Conservation (phyloP, 192 early-diverging fungal species). For the Coemansia sp. region DNA sequence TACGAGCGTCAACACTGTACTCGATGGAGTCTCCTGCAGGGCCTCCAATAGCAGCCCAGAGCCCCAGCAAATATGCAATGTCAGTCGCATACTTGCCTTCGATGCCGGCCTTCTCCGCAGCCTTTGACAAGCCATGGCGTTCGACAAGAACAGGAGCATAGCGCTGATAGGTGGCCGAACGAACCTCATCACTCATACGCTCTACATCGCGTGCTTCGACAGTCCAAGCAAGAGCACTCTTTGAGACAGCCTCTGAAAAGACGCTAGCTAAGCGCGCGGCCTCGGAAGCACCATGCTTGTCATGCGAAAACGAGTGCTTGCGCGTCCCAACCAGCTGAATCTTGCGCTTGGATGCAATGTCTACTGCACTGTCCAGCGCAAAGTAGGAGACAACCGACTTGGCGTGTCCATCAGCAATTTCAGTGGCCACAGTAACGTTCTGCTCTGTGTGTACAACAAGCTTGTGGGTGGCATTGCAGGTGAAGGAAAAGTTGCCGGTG, state of each 20-base stretch:
- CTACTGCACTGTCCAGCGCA: conserved; percentile 11
- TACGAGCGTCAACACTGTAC: conserved; percentile 13
- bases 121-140: not conserved
- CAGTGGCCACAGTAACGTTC: conserved; percentile 4
- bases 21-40: not conserved
- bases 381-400: conserved; percentile 30
- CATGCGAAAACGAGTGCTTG: conserved; percentile 20
- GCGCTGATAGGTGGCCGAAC: conserved; percentile 35
- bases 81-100: conserved; percentile 11
- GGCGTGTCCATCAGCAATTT: conserved; percentile 3
- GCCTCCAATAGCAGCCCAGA: conserved; percentile 13
- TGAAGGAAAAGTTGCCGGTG: conserved; percentile 21
- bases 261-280: conserved; percentile 11
- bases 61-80: conserved; percentile 37
- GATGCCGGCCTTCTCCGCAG: conserved; percentile 10
- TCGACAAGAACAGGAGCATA: conserved; percentile 33
- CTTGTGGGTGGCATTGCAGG: conserved; percentile 42
- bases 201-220: conserved; percentile 46
- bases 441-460: conserved; percentile 43
- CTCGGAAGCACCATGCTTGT: conserved; percentile 13
- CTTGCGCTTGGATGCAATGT: conserved; percentile 13
- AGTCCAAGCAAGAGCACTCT: conserved; percentile 25
- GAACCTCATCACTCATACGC: conserved; percentile 15
- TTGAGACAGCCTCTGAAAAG: conserved; percentile 16
- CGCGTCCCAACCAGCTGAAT: conserved; percentile 17